Evolutionary conservation across 495 filamentous ascomycete species (phyloP), one percentile per base, ranked within the genome.

Genomic region (Tuber borchii): DNA sequence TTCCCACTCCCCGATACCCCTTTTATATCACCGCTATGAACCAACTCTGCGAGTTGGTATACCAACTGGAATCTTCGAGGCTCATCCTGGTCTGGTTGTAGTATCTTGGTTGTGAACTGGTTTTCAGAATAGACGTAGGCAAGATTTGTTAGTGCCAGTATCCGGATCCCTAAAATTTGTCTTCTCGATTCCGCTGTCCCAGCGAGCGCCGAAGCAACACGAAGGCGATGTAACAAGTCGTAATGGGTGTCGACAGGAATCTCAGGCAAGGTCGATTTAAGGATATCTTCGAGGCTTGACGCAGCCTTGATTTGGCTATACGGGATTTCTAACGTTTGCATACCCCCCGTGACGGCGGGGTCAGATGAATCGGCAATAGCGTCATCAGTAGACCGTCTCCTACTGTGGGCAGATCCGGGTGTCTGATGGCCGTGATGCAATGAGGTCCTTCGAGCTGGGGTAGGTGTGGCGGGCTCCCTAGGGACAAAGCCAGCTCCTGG

Each of bases 91-190:
- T 99, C 96, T 80, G 92, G 91, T 81, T 92, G 92, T 37, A 97
- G 85, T 65, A 97, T 88, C 84, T 93, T 97, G 77, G 93, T 90
- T 69, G 92, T 87, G 82, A 98, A 97, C 14, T 88, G 86, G 9
- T 87, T 83, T 80, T 98, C 96, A 3, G 89, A 87, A 79, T 93
- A 90, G 73, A 98, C 90, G 83, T 96, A 97, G 14, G 93, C 93
- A 65, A 98, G 84, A 82, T 99, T 99, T 26, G 93, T 93, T 78
- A 97, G 89, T 39, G 96, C 95, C 70, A 98, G 85, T 34, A 97
- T 86, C 37, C 94, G 91, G 71, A 95, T 90, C 44, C 90, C 89
- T 51, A 98, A 86, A 34, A 95, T 90, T 77, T 92, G 88, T 81
- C 93, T 91, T 46, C 94, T 88, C 61, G 88, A 89, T 69, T 89